A percentile compares a stretch with the other conserved stretches of the same genome.
phyloP scores from a whole-genome alignment of 208 protist genomes.

The Trypanosoma mega region DNA sequence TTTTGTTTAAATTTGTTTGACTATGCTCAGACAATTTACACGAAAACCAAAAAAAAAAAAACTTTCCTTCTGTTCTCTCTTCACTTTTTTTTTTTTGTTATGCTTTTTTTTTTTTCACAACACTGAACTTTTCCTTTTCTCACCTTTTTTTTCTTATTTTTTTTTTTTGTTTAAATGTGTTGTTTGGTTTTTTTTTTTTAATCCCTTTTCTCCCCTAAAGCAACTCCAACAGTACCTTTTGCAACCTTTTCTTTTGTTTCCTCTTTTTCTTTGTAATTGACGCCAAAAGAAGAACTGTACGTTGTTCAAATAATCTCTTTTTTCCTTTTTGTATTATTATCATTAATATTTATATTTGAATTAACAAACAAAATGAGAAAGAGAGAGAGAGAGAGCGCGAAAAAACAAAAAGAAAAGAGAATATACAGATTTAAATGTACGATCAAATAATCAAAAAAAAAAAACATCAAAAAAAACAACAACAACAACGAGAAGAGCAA shows the following conservation, averaged over 20 bases:
- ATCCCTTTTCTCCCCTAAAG: too few species aligned
- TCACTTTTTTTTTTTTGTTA: constrained; percentile 3
- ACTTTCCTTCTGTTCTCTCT: not conserved
- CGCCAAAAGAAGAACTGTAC: not conserved
- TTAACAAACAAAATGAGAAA: too few species aligned
- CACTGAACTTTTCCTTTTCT: constrained; percentile 1
- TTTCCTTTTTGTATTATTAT: constrained; percentile 5
- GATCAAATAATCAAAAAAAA: constrained; percentile 12
- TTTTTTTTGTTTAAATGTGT: constrained; percentile 11
- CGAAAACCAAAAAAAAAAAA: not conserved
- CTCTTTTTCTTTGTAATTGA: constrained; percentile 1
- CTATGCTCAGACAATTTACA: constrained; percentile 9
- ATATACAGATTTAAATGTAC: constrained; percentile 3
- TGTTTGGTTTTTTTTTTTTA: too few species aligned
- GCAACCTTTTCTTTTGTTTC: constrained; percentile 2
- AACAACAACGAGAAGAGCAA: constrained; percentile 3
- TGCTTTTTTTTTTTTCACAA: constrained; percentile 5
- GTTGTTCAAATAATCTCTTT: not conserved
- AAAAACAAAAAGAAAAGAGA: constrained; percentile 18
- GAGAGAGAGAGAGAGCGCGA: too few species aligned
- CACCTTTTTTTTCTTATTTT: constrained; percentile 6
- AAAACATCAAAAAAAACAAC: not conserved
- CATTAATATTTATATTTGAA: too few species aligned
- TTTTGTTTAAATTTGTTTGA: not conserved
- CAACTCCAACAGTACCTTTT: too few species aligned